Base-by-base conservation (phyloP, 2,329 filamentous ascomycete genomes). In the Cryoendolithus antarcticus region DNA sequence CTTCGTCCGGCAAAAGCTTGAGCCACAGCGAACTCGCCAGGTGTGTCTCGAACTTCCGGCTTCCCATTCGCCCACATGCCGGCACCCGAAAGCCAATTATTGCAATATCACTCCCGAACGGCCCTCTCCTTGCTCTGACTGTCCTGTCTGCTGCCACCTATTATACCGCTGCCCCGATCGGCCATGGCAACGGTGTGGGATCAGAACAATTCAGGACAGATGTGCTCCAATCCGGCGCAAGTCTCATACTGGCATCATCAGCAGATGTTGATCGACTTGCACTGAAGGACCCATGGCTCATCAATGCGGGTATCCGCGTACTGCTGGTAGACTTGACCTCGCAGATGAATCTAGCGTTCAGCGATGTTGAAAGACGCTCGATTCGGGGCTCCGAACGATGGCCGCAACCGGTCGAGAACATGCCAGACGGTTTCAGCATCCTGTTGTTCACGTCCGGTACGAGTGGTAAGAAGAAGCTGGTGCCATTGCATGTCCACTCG, bases 371-470 rank as follows among this genome's bases (percentile, higher is more conserved):
- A 12, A 45, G 44, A 10, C 35, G 35, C 21, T 27, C 38, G 9
- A 28, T 50, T 11, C 31, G 32, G 5, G 36, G 29, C 13, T 34
- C 38, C 9, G 30, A 32, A 27, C 36, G 35, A 35, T 36, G 28
- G 15, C 31, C 41, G 2, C 29, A 34, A 11, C 44, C 44, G 2
- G 36, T 30, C 19, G 44, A 44, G 3, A 74, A 72, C 47, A 45
- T 48, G 3, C 57, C 62, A 2, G 61, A 70, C 30, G 69, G 74
- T 43, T 62, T 66, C 13, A 63, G 62, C 3, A 60, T 75, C 37
- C 61, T 75, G 34, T 60, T 75, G 1, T 74, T 75, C 49, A 76
- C 72, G 0, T 73, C 69, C 42, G 72, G 72, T 11, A 75, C 72
- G 0, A 72, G 66, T 11, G 72, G 72, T 2, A 72, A 63, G n/a